These are phyloP conservation scores for Ganoderma meredithae DNA, from an alignment of 1,284 basidiomycete species.

Conservation along the genomic window DNA sequence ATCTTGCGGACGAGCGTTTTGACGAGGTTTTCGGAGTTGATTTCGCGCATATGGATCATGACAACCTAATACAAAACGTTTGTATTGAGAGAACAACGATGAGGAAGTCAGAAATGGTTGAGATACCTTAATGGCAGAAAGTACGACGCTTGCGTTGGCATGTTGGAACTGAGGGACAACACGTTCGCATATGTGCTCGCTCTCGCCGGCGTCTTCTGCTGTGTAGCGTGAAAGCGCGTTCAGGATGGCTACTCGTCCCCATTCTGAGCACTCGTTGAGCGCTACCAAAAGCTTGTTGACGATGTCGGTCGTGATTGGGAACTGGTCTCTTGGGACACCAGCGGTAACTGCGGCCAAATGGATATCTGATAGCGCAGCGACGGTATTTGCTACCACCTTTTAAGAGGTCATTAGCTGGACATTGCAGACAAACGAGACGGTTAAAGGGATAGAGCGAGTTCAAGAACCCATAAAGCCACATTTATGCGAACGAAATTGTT, in stretches of 20 bases:
- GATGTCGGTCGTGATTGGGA: constrained; percentile 83
- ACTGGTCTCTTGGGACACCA: constrained; percentile 72
- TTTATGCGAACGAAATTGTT: neutral
- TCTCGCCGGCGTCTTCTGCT: constrained; percentile 89
- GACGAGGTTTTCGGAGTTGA: constrained; percentile 86
- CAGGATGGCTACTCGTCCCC: constrained; percentile 95
- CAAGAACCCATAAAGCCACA: neutral
- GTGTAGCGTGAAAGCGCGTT: constrained; percentile 88
- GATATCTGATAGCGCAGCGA: constrained; percentile 94
- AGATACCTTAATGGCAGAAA: constrained; percentile 91
- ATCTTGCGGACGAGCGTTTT: constrained; percentile 94
- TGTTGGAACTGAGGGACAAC: constrained; percentile 99
- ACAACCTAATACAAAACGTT: constrained; percentile 70
- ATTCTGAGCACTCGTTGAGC: constrained; percentile 98
- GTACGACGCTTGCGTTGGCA: constrained; percentile 92
- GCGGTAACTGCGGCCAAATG: constrained; percentile 69
- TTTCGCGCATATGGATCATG: constrained; percentile 94
- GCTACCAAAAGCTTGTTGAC: constrained; percentile 94
- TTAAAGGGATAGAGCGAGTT: neutral
- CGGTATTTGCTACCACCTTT: constrained; percentile 95
- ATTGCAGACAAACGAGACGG: neutral
- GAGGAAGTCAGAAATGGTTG: neutral
- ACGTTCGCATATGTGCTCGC: constrained; percentile 98
- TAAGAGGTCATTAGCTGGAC: neutral
- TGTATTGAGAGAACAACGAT: neutral